Base-by-base conservation (phyloP, 768 basidiomycete genomes). In the Strobilomyces dryophilus region DNA sequence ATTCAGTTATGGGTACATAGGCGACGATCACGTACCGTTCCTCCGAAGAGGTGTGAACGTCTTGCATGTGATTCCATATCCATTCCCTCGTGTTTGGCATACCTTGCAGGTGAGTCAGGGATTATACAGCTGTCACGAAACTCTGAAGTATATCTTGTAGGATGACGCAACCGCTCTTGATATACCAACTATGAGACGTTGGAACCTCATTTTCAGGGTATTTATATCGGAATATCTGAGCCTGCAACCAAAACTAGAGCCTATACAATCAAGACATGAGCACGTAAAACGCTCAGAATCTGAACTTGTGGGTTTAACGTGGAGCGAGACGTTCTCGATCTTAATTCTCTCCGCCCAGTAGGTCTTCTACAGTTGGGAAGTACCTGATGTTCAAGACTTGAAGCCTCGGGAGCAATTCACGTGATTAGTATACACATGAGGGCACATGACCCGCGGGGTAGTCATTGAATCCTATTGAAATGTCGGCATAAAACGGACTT, bases 11-110 rank as follows among this genome's bases (percentile, higher is more conserved):
- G 83, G 82, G 3, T 80, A 83, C 60, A 85, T 95, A 55, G 91
- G 82, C 37, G 97, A 99, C 68, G 97, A 99, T 70, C 97, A 99
- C 61, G 69, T 92, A 39, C 97, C 97, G 21, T 98, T 99, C 74
- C 62, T 95, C 46, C 70, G 74, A 35, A 72, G 75, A 56, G 97
- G 97, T 2, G 93, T 98, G 15, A 89, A 83, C 56, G 73, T 98
- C 47, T 71, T 99, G 59, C 97, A 99, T 69, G 67, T 98, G 43
- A 98, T 98, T 50, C 72, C 95, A 3, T 81, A 82, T 44, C 93
- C 90, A 3, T 99, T 98, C 69, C 97, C 97, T 4, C 53, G 39
- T 2, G 92, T 95, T 15, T 98, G 94, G 95, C 94, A 98, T 68
- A 85, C 80, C 8, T 64, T 91, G 34, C 66, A 64, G 52, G 95